Conservation (phyloP, 305 asterid genomes). For the Salvia sclarea region DNA sequence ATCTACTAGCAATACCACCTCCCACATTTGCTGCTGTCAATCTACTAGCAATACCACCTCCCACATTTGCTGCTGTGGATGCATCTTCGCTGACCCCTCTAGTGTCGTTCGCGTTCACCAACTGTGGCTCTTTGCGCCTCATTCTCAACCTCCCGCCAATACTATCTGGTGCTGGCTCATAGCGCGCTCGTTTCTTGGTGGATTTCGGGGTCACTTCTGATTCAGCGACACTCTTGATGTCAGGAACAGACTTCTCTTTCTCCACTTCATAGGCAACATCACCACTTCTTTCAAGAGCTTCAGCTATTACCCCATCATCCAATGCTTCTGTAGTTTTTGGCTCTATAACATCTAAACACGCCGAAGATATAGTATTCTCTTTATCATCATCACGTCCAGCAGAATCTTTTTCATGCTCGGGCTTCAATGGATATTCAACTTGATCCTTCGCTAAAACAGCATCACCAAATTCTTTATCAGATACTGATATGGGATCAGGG, state of each 20-base stretch:
- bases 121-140: constrained; percentile 35
- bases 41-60: constrained; percentile 41
- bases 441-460: constrained; percentile 25
- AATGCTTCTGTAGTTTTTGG: constrained; percentile 17
- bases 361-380: neutral
- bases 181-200: constrained; percentile 37
- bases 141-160: constrained; percentile 49
- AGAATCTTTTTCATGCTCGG: constrained; percentile 27
- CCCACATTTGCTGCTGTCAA: constrained; percentile 23
- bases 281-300: constrained; percentile 24
- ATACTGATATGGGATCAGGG: constrained; percentile 17
- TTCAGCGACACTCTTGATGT: constrained; percentile 30
- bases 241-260: constrained; percentile 15
- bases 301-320: constrained; percentile 19
- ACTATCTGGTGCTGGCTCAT: constrained; percentile 45
- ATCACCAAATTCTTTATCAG: constrained; percentile 17
- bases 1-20: constrained; percentile 41
- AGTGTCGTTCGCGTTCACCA: neutral
- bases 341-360: constrained; percentile 1
- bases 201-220: constrained; percentile 38
- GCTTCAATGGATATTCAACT: constrained; percentile 16
- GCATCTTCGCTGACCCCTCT: constrained; percentile 13
- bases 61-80: constrained; percentile 19
- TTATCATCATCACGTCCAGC: constrained; percentile 16
- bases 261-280: constrained; percentile 31